Evolutionary conservation across 2,329 filamentous ascomycete genomes (phyloP).

Genomic region (Fonsecaea erecta): DNA sequence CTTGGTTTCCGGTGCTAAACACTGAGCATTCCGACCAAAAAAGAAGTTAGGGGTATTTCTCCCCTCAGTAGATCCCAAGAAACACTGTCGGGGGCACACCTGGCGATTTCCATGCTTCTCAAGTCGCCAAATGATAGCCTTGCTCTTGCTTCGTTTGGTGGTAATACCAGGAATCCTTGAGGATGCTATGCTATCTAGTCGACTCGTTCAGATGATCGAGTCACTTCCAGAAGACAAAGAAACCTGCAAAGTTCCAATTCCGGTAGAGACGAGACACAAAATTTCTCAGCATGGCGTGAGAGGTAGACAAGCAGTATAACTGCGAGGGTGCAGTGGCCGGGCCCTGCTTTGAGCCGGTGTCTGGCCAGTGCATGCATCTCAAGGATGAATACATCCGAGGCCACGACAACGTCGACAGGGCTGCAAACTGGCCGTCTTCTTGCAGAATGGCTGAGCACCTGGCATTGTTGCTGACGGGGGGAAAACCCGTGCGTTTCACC

Average conservation of each 20-base stretch:
- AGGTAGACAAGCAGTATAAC: slow-evolving; percentile 77
- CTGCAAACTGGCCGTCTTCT: slow-evolving; percentile 67
- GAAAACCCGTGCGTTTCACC: not conserved
- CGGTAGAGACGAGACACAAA: slow-evolving; percentile 75
- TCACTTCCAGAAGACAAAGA: slow-evolving; percentile 78
- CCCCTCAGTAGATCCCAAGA: too few relatives aligned
- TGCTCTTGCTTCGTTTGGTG: too few relatives aligned
- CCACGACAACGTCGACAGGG: not conserved
- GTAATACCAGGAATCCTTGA: too few relatives aligned
- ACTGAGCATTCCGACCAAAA: too few relatives aligned
- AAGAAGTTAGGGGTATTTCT: too few relatives aligned
- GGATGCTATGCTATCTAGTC: not conserved
- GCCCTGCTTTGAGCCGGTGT: slow-evolving; percentile 23
- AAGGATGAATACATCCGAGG: slow-evolving; percentile 56
- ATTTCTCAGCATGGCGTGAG: slow-evolving; percentile 82
- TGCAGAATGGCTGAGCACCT: slow-evolving; percentile 78
- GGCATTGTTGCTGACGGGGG: slow-evolving; percentile 33
- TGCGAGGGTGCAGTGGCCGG: slow-evolving; percentile 58
- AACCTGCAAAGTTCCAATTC: slow-evolving; percentile 84
- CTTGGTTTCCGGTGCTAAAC: too few relatives aligned
- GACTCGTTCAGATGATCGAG: slow-evolving; percentile 64
- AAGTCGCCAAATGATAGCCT: too few relatives aligned
- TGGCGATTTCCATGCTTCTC: too few relatives aligned
- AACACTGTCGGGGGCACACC: too few relatives aligned
- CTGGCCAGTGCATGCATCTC: not conserved